Evolutionary conservation across 1,139 yeast genomes (phyloP).

Genomic region (Blastobotrys ciferrii): DNA sequence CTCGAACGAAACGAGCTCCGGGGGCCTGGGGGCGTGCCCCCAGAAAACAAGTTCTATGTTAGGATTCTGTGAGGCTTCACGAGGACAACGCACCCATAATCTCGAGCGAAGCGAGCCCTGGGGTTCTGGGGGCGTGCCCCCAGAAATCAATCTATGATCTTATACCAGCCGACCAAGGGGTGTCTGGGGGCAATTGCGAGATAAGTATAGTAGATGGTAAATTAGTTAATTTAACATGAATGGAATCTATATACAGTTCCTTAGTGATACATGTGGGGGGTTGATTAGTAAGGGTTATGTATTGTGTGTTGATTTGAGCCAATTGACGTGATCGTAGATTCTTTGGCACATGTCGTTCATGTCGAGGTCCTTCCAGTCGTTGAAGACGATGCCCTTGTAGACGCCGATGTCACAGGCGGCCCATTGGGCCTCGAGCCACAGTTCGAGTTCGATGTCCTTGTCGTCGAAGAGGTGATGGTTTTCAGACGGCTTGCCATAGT

Average conservation of each 20-base stretch:
- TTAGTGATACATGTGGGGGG: background rate
- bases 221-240: background rate
- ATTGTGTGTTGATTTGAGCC: constrained; percentile 29
- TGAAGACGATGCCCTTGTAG: constrained; percentile 42
- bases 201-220: too few species aligned
- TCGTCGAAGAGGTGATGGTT: constrained; percentile 27
- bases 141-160: too few species aligned
- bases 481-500: constrained; percentile 57
- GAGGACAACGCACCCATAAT: too few species aligned
- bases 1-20: too few species aligned
- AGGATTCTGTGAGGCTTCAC: too few species aligned
- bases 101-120: too few species aligned
- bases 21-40: too few species aligned
- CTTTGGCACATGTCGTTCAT: constrained; percentile 41
- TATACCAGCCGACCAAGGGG: too few species aligned
- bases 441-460: constrained; percentile 56
- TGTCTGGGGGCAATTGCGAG: too few species aligned
- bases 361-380: constrained; percentile 44
- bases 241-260: background rate
- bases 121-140: too few species aligned
- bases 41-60: too few species aligned
- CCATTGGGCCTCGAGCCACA: constrained; percentile 60
- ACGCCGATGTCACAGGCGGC: constrained; percentile 50
- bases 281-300: constrained; percentile 11
- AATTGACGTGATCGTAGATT: constrained; percentile 31